Evolutionary conservation across 2,329 filamentous ascomycete species (phyloP).

Genomic region (Madurella fahalii): DNA sequence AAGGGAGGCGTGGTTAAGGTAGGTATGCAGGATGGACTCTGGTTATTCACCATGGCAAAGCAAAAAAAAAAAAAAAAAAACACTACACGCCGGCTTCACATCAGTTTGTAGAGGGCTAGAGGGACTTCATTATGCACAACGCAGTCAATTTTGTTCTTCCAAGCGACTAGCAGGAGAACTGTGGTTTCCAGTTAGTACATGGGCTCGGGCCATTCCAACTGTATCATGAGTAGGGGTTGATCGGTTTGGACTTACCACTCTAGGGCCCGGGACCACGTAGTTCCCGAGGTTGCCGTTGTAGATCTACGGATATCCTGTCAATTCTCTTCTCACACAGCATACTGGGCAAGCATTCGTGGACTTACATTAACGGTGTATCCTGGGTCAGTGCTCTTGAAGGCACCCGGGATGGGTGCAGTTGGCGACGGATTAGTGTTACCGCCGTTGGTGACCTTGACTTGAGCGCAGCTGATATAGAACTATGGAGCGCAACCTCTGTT

Average conservation of each 20-base stretch:
- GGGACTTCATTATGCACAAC: too few relatives aligned
- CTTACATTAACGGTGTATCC: constrained; percentile 44
- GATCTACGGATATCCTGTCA: constrained; percentile 2
- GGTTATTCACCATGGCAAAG: too few relatives aligned
- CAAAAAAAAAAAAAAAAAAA: too few relatives aligned
- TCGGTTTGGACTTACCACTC: constrained; percentile 8
- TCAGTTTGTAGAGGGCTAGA: too few relatives aligned
- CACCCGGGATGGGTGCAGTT: constrained; percentile 39
- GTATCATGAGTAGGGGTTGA: too few relatives aligned
- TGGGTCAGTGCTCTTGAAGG: constrained; percentile 39
- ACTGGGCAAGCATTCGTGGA: neutral
- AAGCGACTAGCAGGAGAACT: neutral
- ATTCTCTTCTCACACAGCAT: neutral
- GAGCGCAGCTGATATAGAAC: constrained; percentile 47
- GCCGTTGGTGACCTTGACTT: constrained; percentile 43
- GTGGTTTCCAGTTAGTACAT: neutral
- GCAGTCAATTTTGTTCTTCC: too few relatives aligned
- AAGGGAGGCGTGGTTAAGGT: too few relatives aligned
- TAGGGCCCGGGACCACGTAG: constrained; percentile 16
- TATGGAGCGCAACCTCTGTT: constrained; percentile 18
- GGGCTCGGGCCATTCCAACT: neutral
- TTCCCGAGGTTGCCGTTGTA: constrained; percentile 11
- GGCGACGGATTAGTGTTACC: constrained; percentile 31
- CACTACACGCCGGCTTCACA: too few relatives aligned
- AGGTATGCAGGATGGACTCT: too few relatives aligned